Evolutionary conservation across 139 green algal genomes (phyloP).

Genomic region (Chlamydomonas urium): DNA sequence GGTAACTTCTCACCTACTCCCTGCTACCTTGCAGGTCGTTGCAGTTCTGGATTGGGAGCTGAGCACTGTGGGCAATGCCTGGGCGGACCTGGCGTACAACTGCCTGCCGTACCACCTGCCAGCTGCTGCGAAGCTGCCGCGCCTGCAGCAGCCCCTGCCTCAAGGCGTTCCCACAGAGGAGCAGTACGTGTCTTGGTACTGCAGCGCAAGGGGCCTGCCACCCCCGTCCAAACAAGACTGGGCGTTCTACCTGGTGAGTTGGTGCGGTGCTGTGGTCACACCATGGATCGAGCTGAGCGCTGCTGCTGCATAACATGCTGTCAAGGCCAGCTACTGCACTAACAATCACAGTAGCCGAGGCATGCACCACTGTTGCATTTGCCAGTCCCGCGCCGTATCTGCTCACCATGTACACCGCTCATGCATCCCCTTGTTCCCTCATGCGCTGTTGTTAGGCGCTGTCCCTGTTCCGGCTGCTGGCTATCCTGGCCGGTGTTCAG

Average conservation of each 20-base stretch:
- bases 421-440: too few relatives aligned
- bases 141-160: conserved; percentile 36
- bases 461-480: conserved; percentile 80
- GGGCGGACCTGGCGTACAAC: conserved; percentile 81
- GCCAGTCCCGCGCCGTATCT: too few relatives aligned
- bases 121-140: neutral
- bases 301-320: too few relatives aligned
- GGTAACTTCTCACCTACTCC: neutral
- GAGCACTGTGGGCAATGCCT: conserved; percentile 86
- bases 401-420: too few relatives aligned
- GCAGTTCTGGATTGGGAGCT: conserved; percentile 99
- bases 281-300: too few relatives aligned
- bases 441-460: conserved; percentile 52
- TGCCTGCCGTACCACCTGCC: conserved; percentile 87
- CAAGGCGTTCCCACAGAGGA: conserved; percentile 74
- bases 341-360: too few relatives aligned
- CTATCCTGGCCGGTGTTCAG: conserved; percentile 89
- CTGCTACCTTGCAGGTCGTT: conserved; percentile 30
- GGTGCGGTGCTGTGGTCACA: too few relatives aligned
- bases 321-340: too few relatives aligned
- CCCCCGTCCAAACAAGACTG: conserved; percentile 50
- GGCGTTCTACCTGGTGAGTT: conserved; percentile 84
- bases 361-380: too few relatives aligned
- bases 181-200: conserved; percentile 56
- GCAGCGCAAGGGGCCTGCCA: conserved; percentile 33